Evolutionary conservation across 2,329 filamentous ascomycete genomes (phyloP).

Genomic region (Thermochaetoides dissita): DNA sequence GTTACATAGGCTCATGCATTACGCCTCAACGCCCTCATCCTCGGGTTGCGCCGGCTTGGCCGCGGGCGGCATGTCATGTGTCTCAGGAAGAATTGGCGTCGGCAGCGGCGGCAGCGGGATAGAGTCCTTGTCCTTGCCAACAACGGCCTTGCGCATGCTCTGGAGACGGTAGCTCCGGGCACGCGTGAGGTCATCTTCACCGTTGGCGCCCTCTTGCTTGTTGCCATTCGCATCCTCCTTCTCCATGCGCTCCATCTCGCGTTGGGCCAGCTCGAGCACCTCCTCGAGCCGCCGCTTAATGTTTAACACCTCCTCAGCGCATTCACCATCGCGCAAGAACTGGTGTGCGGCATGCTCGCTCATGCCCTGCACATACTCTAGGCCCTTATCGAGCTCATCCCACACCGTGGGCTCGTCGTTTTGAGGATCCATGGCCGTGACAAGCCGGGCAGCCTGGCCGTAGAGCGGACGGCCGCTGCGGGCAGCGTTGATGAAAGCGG

Average conservation of each 20-base stretch:
- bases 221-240: slow-evolving; percentile 36
- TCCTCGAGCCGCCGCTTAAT: slow-evolving; percentile 52
- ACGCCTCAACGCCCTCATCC: too few relatives aligned
- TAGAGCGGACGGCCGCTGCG: too few relatives aligned
- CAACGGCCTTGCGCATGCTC: slow-evolving; percentile 28
- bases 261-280: slow-evolving; percentile 46
- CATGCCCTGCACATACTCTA: slow-evolving; percentile 67
- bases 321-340: slow-evolving; percentile 77
- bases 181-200: slow-evolving; percentile 25
- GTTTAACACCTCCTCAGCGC: slow-evolving; percentile 58
- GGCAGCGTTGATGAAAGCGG: slow-evolving; percentile 6
- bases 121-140: too few relatives aligned
- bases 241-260: slow-evolving; percentile 42
- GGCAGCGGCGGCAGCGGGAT: too few relatives aligned
- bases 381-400: slow-evolving; percentile 60
- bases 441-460: too few relatives aligned
- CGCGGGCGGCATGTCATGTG: too few relatives aligned
- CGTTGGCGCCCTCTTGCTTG: slow-evolving; percentile 18
- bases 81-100: too few relatives aligned
- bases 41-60: too few relatives aligned
- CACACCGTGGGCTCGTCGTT: slow-evolving; percentile 29
- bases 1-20: too few relatives aligned
- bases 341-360: slow-evolving; percentile 83
- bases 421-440: too few relatives aligned
- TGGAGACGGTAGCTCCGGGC: slow-evolving; percentile 37